A percentile compares a stretch with the other conserved stretches of the same genome.
Evolutionary conservation across 441 rosid species (phyloP).

Genomic region (Adansonia gregorii): DNA sequence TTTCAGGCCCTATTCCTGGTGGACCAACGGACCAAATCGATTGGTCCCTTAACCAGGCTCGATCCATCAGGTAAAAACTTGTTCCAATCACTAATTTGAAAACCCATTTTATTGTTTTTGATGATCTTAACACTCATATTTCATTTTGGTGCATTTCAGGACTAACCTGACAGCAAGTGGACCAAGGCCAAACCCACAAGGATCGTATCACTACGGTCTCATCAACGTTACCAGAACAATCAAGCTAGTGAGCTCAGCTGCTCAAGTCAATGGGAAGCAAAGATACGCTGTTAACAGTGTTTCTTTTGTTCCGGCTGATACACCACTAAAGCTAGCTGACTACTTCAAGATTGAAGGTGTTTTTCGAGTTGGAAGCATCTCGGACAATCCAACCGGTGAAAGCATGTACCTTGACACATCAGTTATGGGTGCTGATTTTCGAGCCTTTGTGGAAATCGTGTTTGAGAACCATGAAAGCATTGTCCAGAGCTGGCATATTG

Average conservation of each 20-base stretch:
- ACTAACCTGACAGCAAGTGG: slow-evolving; percentile 74
- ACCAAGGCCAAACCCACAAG: slow-evolving; percentile 77
- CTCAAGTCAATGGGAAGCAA: slow-evolving; percentile 49
- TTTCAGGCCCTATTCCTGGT: slow-evolving; percentile 41
- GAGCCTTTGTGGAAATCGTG: slow-evolving; percentile 61
- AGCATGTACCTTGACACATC: slow-evolving; percentile 52
- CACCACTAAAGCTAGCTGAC: slow-evolving; percentile 72
- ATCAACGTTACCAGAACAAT: slow-evolving; percentile 54
- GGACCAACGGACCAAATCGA: slow-evolving; percentile 49
- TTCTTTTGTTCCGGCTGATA: slow-evolving; percentile 56
- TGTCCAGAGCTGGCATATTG: slow-evolving; percentile 68
- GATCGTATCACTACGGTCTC: slow-evolving; percentile 71
- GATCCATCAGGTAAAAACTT: slow-evolving; percentile 46
- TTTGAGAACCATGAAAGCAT: slow-evolving; percentile 61
- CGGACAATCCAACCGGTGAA: slow-evolving; percentile 42
- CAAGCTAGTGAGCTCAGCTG: slow-evolving; percentile 56
- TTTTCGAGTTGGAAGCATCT: slow-evolving; percentile 59
- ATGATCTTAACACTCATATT: neutral
- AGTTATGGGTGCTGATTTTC: slow-evolving; percentile 63
- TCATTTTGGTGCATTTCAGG: slow-evolving; percentile 36
- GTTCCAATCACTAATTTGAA: neutral
- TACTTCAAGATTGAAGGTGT: slow-evolving; percentile 60
- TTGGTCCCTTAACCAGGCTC: slow-evolving; percentile 67
- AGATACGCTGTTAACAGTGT: slow-evolving; percentile 66
- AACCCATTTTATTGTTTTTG: neutral